Evolutionary conservation across 2,329 filamentous ascomycete genomes (phyloP), one percentile per base, ranked within the genome.

Genomic region (Aaosphaeria arxii): DNA sequence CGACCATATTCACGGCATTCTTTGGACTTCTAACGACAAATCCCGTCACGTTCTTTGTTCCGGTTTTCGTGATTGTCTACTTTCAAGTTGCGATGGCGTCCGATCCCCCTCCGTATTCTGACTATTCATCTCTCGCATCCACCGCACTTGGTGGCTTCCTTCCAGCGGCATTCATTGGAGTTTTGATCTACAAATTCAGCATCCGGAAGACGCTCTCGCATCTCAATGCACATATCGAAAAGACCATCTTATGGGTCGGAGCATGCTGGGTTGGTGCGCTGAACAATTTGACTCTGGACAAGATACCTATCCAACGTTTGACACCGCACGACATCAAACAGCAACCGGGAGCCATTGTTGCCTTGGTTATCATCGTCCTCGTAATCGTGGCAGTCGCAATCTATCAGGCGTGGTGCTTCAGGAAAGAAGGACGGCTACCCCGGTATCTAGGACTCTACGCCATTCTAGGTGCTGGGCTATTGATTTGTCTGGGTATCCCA

Each of bases 381-480:
- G 45, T 64, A 2, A 38, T 71, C 6, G 46, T 63, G 13, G 49
- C 46, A 5, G 48, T 67, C 13, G 62, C 59, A 2, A 38, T 68
- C 3, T 64, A 61, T 39, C 68, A 71, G 56, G 57, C 59, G 7
- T 66, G 59, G 59, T 64, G 60, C 43, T 62, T 71, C 49, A 53
- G 67, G 28, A 51, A 47, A 33, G 66, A 71, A 51, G 63, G 66
- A 9, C 57, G 66, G 2, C 80, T 97, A 55, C 79, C 87, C 33
- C 81, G 81, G 39, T 92, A 91, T 62, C 80, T 96, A 6, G 83
- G 82, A 56, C 77, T 96, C 9, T 96, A 96, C 67, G 79, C 77
- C n/a, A 72, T 87, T 2, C 80, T 96, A 47, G 74, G 96, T 5
- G 87, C 85, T 2, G 79, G 96, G n/a, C 77, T 96, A 0, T 79